Percentiles rank a stretch among this genome's conserved stretches.
Evolutionary conservation across 1,284 basidiomycete genomes (phyloP).

Genomic region (Ceratobasidium sp.): DNA sequence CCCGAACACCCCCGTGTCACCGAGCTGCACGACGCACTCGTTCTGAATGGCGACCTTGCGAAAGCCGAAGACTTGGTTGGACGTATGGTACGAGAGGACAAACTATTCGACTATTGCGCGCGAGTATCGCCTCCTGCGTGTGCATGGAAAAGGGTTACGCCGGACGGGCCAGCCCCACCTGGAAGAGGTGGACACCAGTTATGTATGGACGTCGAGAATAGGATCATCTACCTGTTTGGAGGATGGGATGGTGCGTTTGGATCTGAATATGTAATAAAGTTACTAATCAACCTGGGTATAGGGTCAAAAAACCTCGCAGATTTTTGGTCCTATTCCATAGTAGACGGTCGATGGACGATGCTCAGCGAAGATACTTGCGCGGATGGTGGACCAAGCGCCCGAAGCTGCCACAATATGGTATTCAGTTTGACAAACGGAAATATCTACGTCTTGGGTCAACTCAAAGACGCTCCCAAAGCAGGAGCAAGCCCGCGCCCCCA

Average conservation of each 20-base stretch:
- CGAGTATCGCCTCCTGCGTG: conserved; percentile 21
- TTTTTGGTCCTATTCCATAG: conserved; percentile 81
- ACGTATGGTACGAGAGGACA: conserved; percentile 62
- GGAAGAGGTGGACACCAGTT: conserved; percentile 84
- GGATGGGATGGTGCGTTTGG: conserved; percentile 76
- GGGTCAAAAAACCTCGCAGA: conserved; percentile 73
- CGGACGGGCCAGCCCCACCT: conserved; percentile 70
- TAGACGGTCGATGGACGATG: conserved; percentile 71
- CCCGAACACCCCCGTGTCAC: conserved; percentile 81
- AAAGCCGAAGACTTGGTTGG: conserved; percentile 68
- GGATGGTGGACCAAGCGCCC: conserved; percentile 73
- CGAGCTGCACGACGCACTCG: conserved; percentile 72
- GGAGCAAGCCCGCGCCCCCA: conserved; percentile 29
- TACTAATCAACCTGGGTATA: neutral
- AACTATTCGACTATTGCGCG: conserved; percentile 68
- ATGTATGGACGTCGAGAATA: conserved; percentile 77
- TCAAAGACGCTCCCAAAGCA: conserved; percentile 49
- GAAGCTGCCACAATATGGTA: conserved; percentile 87
- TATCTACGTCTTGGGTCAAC: conserved; percentile 70
- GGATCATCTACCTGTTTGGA: conserved; percentile 80
- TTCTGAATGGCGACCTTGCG: conserved; percentile 74
- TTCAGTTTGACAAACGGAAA: conserved; percentile 76
- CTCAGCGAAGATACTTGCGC: conserved; percentile 69
- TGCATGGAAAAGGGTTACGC: conserved; percentile 47
- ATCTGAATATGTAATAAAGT: conserved; percentile 24